Evolutionary conservation across 257 asterid species (phyloP), one percentile per base, ranked within the genome.

Genomic region (Gentiana straminea): DNA sequence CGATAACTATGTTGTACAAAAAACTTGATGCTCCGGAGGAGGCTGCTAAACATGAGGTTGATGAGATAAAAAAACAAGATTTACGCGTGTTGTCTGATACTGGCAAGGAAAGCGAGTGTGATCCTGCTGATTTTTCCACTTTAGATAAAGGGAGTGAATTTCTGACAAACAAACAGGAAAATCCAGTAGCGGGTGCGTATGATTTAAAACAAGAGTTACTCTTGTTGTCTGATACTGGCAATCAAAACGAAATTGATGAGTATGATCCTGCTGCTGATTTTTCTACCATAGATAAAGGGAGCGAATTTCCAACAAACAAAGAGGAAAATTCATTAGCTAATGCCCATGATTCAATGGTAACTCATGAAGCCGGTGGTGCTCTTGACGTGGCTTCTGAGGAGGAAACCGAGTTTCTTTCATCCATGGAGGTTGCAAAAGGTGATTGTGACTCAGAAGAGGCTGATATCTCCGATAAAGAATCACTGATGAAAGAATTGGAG

Each of bases 401-500:
- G 47, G 64, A 54, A 36, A 10, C 7, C 9, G 9, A 41, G 46
- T 10, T 5, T 41, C 46, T 4, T 41, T 5, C 46, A 2, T 7
- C 9, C 46, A 2, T 41, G 46, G 75, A 73, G 43, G 52, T 63
- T 52, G 41, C 49, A 44, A 64, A 57, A 54, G 54, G 59, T 64
- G 67, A 63, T n/a, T 41, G 46, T 41, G 46, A 41, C 46, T 10
- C 9, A 9, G 8, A 41, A 41, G 8, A 41, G 46, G 46, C 46
- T 41, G 46, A 41, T 5, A 41, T n/a, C 15, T 71, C 45, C 57
- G 64, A 73, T 57, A 60, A 69, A 61, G 94, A 85, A 73, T 55
- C 67, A 57, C 68, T 77, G 54, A 63, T 81, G 76, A 72, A 73
- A 70, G 93, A 85, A 56, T 73, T 88, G 75, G 96, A 84, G 73